phyloP scores from a whole-genome alignment of 2,329 filamentous ascomycete species.

The Aspergillus neoniger region DNA sequence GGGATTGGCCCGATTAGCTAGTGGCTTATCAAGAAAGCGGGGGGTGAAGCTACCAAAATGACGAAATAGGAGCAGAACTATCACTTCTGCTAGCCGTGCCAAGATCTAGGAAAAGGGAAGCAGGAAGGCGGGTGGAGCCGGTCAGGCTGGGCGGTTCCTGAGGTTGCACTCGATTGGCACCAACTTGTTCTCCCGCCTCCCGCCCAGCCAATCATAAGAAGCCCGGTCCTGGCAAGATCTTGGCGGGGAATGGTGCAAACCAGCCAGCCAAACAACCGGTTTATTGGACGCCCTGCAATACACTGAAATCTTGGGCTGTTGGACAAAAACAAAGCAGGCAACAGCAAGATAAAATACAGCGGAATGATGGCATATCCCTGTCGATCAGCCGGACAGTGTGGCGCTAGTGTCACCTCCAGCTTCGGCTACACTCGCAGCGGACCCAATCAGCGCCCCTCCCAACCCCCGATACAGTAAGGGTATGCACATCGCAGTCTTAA shows the following conservation, averaged over 20 bases:
- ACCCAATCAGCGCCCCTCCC: not conserved
- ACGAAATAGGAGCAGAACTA: not conserved
- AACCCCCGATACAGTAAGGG: not conserved
- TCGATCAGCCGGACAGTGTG: not conserved
- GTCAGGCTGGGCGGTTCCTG: not conserved
- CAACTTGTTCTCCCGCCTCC: not conserved
- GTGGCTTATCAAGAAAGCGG: not conserved
- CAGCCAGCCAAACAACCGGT: not conserved
- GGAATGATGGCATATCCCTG: not conserved
- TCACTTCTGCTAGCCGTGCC: not conserved
- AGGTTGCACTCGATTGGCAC: not conserved
- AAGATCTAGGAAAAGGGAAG: not conserved
- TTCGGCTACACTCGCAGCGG: not conserved
- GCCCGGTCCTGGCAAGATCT: not conserved
- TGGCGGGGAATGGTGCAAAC: not conserved
- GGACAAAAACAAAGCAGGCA: too few species aligned
- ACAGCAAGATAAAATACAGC: too few species aligned
- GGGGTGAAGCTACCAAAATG: too few species aligned
- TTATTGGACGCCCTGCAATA: not conserved
- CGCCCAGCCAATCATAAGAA: not conserved
- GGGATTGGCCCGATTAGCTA: not conserved
- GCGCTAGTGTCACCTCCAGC: not conserved
- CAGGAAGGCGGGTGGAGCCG: not conserved
- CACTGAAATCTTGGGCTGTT: not conserved
- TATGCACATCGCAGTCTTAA: not conserved